phyloP scores from a whole-genome alignment of 2,329 filamentous ascomycete species.

The Claviceps maximensis region DNA sequence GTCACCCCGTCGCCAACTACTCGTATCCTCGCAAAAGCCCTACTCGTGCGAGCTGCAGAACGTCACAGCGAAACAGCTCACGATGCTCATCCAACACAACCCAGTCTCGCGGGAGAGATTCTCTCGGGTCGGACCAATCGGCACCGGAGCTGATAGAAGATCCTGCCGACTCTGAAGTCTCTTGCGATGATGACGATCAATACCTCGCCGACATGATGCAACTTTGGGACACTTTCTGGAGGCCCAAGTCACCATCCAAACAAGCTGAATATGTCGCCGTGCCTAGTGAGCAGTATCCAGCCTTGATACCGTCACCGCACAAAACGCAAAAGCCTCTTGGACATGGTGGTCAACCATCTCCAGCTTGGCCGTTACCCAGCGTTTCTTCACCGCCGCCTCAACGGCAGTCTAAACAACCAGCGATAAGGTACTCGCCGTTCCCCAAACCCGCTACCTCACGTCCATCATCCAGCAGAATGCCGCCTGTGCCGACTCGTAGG shows the following conservation, averaged over 20 bases:
- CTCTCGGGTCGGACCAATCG: slow-evolving; percentile 32
- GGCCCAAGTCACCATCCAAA: not conserved
- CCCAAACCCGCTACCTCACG: slow-evolving; percentile 18
- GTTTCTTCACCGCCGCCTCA: slow-evolving; percentile 1
- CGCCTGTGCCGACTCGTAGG: not conserved
- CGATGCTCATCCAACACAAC: slow-evolving; percentile 2
- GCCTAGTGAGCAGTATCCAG: slow-evolving; percentile 18
- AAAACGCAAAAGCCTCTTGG: slow-evolving; percentile 1
- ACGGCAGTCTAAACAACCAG: slow-evolving; percentile 10
- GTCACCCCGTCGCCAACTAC: slow-evolving; percentile 24
- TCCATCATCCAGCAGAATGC: slow-evolving; percentile 2
- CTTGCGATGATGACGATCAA: slow-evolving; percentile 36
- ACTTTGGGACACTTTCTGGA: slow-evolving; percentile 41
- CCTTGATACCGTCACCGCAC: slow-evolving; percentile 19
- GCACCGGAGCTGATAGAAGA: slow-evolving; percentile 37
- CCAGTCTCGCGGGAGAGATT: slow-evolving; percentile 3
- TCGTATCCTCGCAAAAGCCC: slow-evolving; percentile 23
- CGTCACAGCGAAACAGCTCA: not conserved
- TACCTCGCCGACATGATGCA: slow-evolving; percentile 31
- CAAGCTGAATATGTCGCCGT: slow-evolving; percentile 5
- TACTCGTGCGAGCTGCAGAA: slow-evolving; percentile 4
- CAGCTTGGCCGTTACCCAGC: slow-evolving; percentile 16
- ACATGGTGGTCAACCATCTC: slow-evolving; percentile 8
- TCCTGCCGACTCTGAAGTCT: slow-evolving; percentile 35
- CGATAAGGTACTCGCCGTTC: slow-evolving; percentile 28